phyloP scores from a whole-genome alignment of 129 eudicot species.

The Flaveria bidentis region DNA sequence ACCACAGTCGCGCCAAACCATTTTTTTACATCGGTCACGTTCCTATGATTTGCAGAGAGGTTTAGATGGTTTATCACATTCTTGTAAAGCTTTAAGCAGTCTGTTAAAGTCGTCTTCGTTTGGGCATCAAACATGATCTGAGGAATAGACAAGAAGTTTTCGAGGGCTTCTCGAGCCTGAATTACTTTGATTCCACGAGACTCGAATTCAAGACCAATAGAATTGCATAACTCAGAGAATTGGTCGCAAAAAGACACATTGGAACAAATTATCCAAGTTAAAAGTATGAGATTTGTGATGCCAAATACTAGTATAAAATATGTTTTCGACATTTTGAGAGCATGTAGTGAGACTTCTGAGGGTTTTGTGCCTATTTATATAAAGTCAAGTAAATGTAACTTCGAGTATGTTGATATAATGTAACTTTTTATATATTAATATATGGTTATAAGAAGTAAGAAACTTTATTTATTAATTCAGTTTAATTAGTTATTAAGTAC shows the following conservation, averaged over 20 bases:
- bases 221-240: conserved; percentile 40
- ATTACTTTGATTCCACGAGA: conserved; percentile 38
- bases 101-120: conserved; percentile 41
- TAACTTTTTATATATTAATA: no score
- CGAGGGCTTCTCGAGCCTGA: conserved; percentile 37
- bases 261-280: conserved; percentile 13
- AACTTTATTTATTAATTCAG: conserved; percentile 1
- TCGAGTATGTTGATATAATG: neutral
- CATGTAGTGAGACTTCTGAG: neutral
- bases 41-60: conserved; percentile 10
- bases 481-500: conserved; percentile 10
- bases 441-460: conserved; percentile 3
- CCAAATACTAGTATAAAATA: neutral
- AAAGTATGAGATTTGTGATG: conserved; percentile 17
- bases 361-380: conserved; percentile 28
- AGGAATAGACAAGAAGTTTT: conserved; percentile 33
- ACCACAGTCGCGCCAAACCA: conserved; percentile 49
- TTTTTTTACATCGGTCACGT: conserved; percentile 32
- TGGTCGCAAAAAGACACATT: conserved; percentile 31
- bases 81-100: conserved; percentile 60
- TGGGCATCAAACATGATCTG: conserved; percentile 30
- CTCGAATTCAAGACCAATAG: conserved; percentile 21
- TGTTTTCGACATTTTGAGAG: conserved; percentile 25
- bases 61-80: conserved; percentile 39
- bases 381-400: neutral